phyloP scores from a whole-genome alignment of 257 asterid genomes.

The Prunella vulgaris region DNA sequence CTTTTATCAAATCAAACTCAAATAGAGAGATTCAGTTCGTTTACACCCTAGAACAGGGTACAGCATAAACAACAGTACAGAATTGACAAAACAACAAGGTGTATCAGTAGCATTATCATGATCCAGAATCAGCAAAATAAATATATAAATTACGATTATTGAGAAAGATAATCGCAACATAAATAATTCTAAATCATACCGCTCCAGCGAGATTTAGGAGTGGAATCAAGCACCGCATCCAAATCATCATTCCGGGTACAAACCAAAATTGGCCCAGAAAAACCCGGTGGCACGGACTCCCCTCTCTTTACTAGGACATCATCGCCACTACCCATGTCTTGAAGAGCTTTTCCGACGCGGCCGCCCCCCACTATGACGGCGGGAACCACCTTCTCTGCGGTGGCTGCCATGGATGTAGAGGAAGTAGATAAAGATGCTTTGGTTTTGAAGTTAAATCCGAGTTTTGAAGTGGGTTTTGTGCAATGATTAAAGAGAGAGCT shows the following conservation, averaged over 20 bases:
- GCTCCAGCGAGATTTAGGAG: constrained; percentile 86
- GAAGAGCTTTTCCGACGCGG: constrained; percentile 89
- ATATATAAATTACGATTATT: background rate
- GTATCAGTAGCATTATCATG: background rate
- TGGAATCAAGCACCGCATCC: constrained; percentile 81
- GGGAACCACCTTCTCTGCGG: constrained; percentile 56
- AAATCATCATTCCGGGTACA: constrained; percentile 94
- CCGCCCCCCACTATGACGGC: constrained; percentile 96
- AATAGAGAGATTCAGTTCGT: background rate
- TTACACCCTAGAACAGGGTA: background rate
- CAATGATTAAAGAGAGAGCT: constrained; percentile 41
- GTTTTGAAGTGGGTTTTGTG: constrained; percentile 37
- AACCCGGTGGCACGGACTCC: constrained; percentile 72
- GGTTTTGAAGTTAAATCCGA: constrained; percentile 16
- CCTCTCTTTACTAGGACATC: constrained; percentile 86
- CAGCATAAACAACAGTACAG: too few species aligned
- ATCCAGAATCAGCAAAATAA: constrained; percentile 4
- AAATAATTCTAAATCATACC: constrained; percentile 39
- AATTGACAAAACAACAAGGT: background rate
- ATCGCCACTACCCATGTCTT: constrained; percentile 77
- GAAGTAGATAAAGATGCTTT: constrained; percentile 45
- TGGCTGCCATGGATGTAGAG: constrained; percentile 42
- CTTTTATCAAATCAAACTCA: background rate
- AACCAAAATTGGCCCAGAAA: constrained; percentile 78
- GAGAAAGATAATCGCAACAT: background rate